These are phyloP conservation scores for Cetradonia linearis DNA, from an alignment of 495 filamentous ascomycete species.

Conservation along the genomic window DNA sequence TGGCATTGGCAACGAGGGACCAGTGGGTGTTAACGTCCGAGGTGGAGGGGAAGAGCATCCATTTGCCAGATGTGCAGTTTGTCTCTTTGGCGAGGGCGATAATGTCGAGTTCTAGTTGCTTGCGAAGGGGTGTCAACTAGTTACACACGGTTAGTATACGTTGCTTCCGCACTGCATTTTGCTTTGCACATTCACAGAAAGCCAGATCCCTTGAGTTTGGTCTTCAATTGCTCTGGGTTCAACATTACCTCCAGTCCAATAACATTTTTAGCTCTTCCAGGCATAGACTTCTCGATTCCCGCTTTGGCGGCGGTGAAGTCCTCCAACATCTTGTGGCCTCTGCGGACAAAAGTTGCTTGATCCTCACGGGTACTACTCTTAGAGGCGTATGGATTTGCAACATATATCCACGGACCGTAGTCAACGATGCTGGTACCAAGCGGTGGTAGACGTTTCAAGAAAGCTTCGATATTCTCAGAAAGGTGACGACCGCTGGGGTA, in stretches of 20 bases:
- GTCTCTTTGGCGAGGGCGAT: slow-evolving; percentile 44
- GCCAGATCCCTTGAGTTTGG: too few relatives aligned
- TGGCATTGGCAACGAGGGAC: slow-evolving; percentile 51
- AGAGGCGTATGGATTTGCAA: slow-evolving; percentile 42
- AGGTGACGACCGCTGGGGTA: slow-evolving; percentile 39
- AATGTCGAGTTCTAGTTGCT: slow-evolving; percentile 43
- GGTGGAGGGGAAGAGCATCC: slow-evolving; percentile 66
- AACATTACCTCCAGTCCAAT: slow-evolving; percentile 42
- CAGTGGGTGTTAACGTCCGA: slow-evolving; percentile 53
- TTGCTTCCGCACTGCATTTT: not conserved
- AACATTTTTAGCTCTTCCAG: slow-evolving; percentile 31
- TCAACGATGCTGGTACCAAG: slow-evolving; percentile 38
- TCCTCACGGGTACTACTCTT: slow-evolving; percentile 27
- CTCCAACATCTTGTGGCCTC: slow-evolving; percentile 34
- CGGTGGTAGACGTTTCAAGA: slow-evolving; percentile 57
- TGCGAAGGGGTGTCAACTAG: slow-evolving; percentile 38
- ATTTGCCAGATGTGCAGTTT: slow-evolving; percentile 58
- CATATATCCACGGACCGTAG: slow-evolving; percentile 55
- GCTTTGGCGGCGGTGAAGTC: slow-evolving; percentile 32
- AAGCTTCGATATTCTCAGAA: slow-evolving; percentile 49
- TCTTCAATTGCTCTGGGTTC: slow-evolving; percentile 46
- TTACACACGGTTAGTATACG: too few relatives aligned
- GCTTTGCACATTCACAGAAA: too few relatives aligned
- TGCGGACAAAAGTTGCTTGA: slow-evolving; percentile 35
- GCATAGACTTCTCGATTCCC: slow-evolving; percentile 32